phyloP scores from a whole-genome alignment of 2,329 filamentous ascomycete species.

The Cladosporium phlei region DNA sequence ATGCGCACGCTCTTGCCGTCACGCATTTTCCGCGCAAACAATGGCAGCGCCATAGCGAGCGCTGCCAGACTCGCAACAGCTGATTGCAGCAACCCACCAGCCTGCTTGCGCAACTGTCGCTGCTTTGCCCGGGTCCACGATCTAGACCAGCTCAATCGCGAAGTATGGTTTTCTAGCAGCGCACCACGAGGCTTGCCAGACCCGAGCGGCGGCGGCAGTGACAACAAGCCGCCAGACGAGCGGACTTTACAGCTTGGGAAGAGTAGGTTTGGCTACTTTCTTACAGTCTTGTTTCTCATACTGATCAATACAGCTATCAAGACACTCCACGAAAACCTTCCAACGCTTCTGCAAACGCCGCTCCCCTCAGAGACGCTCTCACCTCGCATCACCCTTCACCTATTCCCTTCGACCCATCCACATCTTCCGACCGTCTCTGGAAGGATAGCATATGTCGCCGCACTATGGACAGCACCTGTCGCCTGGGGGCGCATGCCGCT shows the following conservation, averaged over 20 bases:
- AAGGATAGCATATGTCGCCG: slow-evolving; percentile 83
- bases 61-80: background rate
- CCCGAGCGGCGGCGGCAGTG: slow-evolving; percentile 15
- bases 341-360: slow-evolving; percentile 56
- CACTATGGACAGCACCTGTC: slow-evolving; percentile 91
- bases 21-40: slow-evolving; percentile 30
- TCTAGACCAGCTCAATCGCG: slow-evolving; percentile 27
- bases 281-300: background rate
- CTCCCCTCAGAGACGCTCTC: slow-evolving; percentile 59
- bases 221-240: slow-evolving; percentile 50
- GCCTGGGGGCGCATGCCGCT: slow-evolving; percentile 93
- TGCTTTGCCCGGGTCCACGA: slow-evolving; percentile 31
- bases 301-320: slow-evolving; percentile 46
- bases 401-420: slow-evolving; percentile 71
- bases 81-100: slow-evolving; percentile 3
- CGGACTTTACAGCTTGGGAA: slow-evolving; percentile 58
- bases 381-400: slow-evolving; percentile 57
- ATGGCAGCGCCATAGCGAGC: slow-evolving; percentile 4
- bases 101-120: slow-evolving; percentile 20
- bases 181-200: slow-evolving; percentile 25
- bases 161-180: slow-evolving; percentile 43
- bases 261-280: slow-evolving; percentile 40
- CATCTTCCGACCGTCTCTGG: slow-evolving; percentile 91
- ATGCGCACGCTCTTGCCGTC: slow-evolving; percentile 45
- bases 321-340: slow-evolving; percentile 58